A percentile compares a stretch with the other conserved stretches of the same genome.
Evolutionary conservation across 495 filamentous ascomycete species (phyloP).

Genomic region (Sordaria brevicollis): DNA sequence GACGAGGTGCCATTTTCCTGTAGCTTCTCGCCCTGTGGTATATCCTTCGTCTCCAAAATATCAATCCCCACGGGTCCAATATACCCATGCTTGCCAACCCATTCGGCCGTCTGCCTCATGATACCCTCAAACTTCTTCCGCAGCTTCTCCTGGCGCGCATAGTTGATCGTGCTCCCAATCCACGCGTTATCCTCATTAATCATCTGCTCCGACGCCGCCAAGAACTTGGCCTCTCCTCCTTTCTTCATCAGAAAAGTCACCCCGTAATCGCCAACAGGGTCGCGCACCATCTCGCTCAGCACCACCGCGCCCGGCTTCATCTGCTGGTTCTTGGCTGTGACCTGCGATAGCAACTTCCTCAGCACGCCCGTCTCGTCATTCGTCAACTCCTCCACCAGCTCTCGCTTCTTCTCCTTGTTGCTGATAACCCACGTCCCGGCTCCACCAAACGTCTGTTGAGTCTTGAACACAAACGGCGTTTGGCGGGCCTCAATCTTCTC

Average conservation of each 20-base stretch:
- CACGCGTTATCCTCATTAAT: constrained; percentile 15
- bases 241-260: constrained; percentile 20
- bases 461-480: constrained; percentile 25
- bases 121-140: constrained; percentile 10
- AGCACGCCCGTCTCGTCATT: constrained; percentile 8
- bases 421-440: constrained; percentile 24
- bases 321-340: constrained; percentile 15
- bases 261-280: constrained; percentile 19
- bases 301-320: constrained; percentile 15
- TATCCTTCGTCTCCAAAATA: constrained; percentile 12
- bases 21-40: background rate
- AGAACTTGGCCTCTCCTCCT: constrained; percentile 9
- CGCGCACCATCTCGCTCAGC: constrained; percentile 14
- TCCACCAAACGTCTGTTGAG: constrained; percentile 26
- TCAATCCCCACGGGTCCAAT: constrained; percentile 24
- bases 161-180: constrained; percentile 21
- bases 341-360: constrained; percentile 15
- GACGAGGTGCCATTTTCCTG: background rate
- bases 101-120: constrained; percentile 13
- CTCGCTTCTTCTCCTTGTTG: constrained; percentile 6
- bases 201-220: constrained; percentile 23
- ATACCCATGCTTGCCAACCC: constrained; percentile 17
- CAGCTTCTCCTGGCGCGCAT: constrained; percentile 14
- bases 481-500: constrained; percentile 2
- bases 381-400: constrained; percentile 10